phyloP scores from a whole-genome alignment of 805 yeast species.

The Hermanozyma aechmeae region DNA sequence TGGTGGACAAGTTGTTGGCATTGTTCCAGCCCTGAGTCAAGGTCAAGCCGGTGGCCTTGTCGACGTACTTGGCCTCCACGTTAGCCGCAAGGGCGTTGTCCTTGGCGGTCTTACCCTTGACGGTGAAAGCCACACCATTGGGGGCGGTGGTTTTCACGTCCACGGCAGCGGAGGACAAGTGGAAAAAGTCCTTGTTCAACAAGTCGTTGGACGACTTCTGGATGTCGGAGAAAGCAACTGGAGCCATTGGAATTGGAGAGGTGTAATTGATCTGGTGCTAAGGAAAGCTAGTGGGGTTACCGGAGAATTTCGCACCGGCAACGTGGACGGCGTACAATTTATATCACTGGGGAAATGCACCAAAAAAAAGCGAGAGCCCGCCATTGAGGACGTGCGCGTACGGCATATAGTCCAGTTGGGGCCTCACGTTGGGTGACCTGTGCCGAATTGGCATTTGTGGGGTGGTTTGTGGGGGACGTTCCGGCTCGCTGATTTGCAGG shows the following conservation, averaged over 20 bases:
- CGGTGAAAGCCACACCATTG: constrained; percentile 90
- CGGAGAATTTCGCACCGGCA: too few species aligned
- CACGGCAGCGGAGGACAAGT: constrained; percentile 75
- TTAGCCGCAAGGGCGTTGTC: constrained; percentile 79
- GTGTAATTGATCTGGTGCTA: neutral
- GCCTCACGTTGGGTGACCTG: too few species aligned
- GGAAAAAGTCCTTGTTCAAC: constrained; percentile 88
- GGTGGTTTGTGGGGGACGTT: too few species aligned
- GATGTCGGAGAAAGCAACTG: constrained; percentile 89
- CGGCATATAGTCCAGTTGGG: too few species aligned
- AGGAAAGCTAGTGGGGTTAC: too few species aligned
- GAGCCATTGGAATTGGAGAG: constrained; percentile 27
- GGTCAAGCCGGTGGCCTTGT: constrained; percentile 86
- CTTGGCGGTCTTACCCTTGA: constrained; percentile 81
- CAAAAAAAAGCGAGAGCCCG: too few species aligned
- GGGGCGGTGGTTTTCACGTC: constrained; percentile 92
- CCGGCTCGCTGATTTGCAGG: too few species aligned
- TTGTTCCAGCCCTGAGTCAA: constrained; percentile 98
- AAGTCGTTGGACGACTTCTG: constrained; percentile 88
- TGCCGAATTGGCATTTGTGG: too few species aligned
- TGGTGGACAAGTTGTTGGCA: constrained; percentile 84
- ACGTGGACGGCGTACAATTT: constrained; percentile 7
- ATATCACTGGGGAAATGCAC: too few species aligned
- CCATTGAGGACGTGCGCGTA: too few species aligned
- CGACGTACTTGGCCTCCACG: constrained; percentile 86